These are phyloP conservation scores for Neospora caninum DNA, from an alignment of 169 alveolate species.

Conservation along the genomic window DNA sequence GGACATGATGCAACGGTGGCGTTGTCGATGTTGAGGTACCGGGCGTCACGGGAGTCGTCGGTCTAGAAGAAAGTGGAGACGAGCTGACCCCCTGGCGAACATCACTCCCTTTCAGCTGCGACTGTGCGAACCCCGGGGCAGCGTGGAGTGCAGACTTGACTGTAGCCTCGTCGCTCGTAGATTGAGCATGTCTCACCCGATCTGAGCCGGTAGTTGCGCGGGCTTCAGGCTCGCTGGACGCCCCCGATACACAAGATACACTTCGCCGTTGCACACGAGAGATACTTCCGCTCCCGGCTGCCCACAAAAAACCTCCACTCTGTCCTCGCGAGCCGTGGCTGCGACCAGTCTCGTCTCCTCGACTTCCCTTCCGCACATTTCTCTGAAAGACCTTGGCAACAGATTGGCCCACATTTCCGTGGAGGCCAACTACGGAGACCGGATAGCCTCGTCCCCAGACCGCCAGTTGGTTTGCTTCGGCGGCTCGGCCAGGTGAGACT, in stretches of 20 bases:
- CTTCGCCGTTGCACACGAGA: background rate
- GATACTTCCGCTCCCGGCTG: background rate
- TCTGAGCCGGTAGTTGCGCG: background rate
- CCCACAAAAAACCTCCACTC: background rate
- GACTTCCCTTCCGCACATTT: background rate
- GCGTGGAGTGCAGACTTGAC: no score
- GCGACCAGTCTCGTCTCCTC: background rate
- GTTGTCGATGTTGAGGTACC: no score
- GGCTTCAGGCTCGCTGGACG: background rate
- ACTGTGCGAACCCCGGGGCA: no score
- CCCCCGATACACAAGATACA: background rate
- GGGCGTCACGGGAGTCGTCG: no score
- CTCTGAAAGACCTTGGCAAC: background rate
- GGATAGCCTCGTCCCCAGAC: background rate
- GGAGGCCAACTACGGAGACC: background rate
- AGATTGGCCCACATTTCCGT: background rate
- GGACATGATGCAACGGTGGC: no score
- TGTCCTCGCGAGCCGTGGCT: background rate
- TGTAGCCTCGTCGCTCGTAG: background rate
- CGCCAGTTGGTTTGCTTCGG: background rate
- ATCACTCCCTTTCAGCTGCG: no score
- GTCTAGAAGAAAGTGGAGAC: no score
- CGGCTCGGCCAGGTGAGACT: background rate
- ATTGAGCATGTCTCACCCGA: background rate
- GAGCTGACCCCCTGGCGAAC: no score